Evolutionary conservation across 352 stramenopile genomes (phyloP).

Genomic region (Elongisporangium anandrum): DNA sequence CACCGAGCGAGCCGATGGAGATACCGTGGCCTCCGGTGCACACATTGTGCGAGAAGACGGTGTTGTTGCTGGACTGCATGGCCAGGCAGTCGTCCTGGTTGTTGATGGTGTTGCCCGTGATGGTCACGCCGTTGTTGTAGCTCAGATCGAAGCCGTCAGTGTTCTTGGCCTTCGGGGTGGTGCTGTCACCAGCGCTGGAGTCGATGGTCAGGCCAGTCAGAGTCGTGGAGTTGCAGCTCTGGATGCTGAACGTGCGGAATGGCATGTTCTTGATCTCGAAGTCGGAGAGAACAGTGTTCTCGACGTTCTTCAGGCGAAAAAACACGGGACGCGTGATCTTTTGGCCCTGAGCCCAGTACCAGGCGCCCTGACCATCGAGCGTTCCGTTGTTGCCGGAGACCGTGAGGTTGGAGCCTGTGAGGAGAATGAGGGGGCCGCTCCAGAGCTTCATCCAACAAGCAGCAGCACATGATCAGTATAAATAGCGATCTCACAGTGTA

Average conservation of each 20-base stretch:
- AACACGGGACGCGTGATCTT: constrained; percentile 23
- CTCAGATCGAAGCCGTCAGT: too few relatives aligned
- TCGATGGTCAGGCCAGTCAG: constrained; percentile 17
- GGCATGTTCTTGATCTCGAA: constrained; percentile 25
- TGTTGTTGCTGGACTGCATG: constrained; percentile 18
- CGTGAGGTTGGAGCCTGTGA: constrained; percentile 21
- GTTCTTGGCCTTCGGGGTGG: constrained; percentile 29
- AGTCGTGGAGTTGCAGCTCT: constrained; percentile 9
- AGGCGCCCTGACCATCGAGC: constrained; percentile 28
- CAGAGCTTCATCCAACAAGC: constrained; percentile 24
- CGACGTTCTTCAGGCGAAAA: constrained; percentile 15
- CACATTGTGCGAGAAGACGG: constrained; percentile 13
- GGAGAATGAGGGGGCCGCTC: constrained; percentile 22
- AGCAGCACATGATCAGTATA: too few relatives aligned
- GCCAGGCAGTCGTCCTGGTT: too few relatives aligned
- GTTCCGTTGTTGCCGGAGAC: constrained; percentile 23
- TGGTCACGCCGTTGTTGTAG: too few relatives aligned
- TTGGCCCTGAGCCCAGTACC: constrained; percentile 31
- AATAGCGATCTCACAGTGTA: too few relatives aligned
- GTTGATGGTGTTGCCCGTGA: too few relatives aligned
- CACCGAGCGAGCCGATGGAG: constrained; percentile 30
- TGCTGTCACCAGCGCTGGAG: constrained; percentile 13
- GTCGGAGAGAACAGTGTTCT: constrained; percentile 5
- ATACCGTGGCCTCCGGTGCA: constrained; percentile 26
- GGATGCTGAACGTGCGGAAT: constrained; percentile 23